phyloP scores from a whole-genome alignment of 495 filamentous ascomycete species.

The Xanthoparmelia taractica region DNA sequence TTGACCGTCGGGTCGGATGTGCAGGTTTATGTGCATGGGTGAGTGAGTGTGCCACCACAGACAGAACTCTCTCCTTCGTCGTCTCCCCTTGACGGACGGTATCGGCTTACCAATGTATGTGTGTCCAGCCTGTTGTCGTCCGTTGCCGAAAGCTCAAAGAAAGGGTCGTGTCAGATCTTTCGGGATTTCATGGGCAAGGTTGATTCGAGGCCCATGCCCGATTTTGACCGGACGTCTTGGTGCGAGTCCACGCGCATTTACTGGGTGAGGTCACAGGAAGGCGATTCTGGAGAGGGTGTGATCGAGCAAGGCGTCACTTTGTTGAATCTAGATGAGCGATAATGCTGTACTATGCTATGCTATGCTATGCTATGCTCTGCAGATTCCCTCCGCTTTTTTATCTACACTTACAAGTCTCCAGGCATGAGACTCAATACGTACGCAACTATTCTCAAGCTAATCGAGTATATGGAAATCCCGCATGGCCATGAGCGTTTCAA shows the following conservation, averaged over 20 bases:
- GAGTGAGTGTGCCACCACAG: too few species aligned
- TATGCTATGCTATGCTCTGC: background rate
- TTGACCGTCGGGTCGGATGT: constrained; percentile 37
- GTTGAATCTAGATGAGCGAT: background rate
- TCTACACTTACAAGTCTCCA: constrained; percentile 2
- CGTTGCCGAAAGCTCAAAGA: background rate
- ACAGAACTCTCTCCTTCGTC: too few species aligned
- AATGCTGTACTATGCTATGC: background rate
- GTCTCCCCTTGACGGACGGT: background rate
- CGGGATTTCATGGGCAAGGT: constrained; percentile 1
- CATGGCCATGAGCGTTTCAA: constrained; percentile 2
- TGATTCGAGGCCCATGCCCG: constrained; percentile 28
- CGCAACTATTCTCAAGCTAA: background rate
- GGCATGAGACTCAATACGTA: background rate
- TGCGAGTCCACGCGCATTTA: constrained; percentile 33
- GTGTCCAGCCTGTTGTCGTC: background rate
- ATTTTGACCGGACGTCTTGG: constrained; percentile 30
- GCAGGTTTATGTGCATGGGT: constrained; percentile 11
- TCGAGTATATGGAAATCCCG: background rate
- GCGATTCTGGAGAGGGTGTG: background rate
- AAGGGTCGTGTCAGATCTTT: background rate
- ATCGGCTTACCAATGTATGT: background rate
- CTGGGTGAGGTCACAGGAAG: constrained; percentile 15
- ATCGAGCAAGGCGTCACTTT: background rate
- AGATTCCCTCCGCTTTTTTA: background rate